Conservation (phyloP, 2,329 filamentous ascomycete species). For the Trichophaea hybrida region DNA sequence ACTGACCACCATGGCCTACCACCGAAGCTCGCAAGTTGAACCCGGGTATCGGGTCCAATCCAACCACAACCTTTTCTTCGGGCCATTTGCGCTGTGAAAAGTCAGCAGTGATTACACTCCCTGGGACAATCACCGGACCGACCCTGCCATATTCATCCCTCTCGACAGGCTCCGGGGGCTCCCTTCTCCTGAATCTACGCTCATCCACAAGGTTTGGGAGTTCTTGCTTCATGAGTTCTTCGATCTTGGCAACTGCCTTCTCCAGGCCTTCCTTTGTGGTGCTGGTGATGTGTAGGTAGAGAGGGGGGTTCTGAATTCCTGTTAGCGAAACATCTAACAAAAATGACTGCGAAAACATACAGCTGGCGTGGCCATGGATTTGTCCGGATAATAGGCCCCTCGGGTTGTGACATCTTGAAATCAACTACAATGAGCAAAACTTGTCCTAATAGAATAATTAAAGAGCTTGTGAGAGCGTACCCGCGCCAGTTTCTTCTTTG, state of each 20-base stretch:
- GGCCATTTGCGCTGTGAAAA: constrained; percentile 81
- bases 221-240: constrained; percentile 92
- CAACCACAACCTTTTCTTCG: constrained; percentile 84
- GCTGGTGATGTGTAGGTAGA: constrained; percentile 92
- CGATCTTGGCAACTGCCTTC: constrained; percentile 69
- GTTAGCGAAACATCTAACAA: constrained; percentile 5
- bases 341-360: constrained; percentile 41
- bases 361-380: constrained; percentile 85
- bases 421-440: constrained; percentile 44
- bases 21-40: constrained; percentile 96
- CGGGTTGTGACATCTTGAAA: constrained; percentile 93
- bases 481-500: constrained; percentile 98
- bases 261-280: constrained; percentile 86
- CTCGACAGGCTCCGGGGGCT: constrained; percentile 62
- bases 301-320: constrained; percentile 58
- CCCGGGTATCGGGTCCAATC: constrained; percentile 76
- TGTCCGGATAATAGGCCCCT: constrained; percentile 93
- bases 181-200: constrained; percentile 71
- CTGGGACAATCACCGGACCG: constrained; percentile 30
- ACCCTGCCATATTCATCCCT: constrained; percentile 83
- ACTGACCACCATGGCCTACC: constrained; percentile 82
- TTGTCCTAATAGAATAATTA: constrained; percentile 39
- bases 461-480: constrained; percentile 58
- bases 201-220: constrained; percentile 92
- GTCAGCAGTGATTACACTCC: constrained; percentile 24